phyloP scores from a whole-genome alignment of 495 filamentous ascomycete genomes.

The Aspergillus hancockii region DNA sequence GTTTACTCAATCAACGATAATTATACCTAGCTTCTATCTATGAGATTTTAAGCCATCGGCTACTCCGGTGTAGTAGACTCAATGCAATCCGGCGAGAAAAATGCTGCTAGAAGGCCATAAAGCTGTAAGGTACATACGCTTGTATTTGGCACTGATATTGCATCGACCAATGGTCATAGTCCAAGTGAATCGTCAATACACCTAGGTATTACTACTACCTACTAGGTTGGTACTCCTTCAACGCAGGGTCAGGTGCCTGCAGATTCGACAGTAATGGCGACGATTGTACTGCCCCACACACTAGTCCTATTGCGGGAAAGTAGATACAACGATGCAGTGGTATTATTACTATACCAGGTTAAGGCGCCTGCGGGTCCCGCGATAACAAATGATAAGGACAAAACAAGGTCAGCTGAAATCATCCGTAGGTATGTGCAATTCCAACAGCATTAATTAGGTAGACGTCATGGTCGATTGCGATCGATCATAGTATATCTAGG shows the following conservation, averaged over 20 bases:
- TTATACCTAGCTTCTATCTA: background rate
- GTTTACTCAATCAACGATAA: conserved; percentile 64
- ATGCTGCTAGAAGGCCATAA: background rate
- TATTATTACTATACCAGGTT: background rate
- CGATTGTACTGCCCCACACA: background rate
- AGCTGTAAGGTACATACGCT: background rate
- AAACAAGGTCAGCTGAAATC: background rate
- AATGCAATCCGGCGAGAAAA: background rate
- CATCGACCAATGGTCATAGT: background rate
- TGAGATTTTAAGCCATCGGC: background rate
- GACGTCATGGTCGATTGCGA: no score
- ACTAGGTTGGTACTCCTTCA: no score
- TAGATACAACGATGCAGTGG: no score
- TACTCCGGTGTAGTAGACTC: background rate
- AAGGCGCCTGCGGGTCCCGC: background rate
- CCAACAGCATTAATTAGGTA: no score
- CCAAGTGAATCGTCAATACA: background rate
- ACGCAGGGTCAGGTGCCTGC: background rate
- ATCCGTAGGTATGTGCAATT: no score
- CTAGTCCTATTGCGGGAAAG: background rate
- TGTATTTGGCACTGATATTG: background rate
- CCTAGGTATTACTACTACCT: no score
- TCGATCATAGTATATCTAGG: no score
- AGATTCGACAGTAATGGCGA: background rate
- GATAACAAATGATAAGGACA: conserved; percentile 1